phyloP scores from a whole-genome alignment of 139 green algal species.

The Eudorina sp. region DNA sequence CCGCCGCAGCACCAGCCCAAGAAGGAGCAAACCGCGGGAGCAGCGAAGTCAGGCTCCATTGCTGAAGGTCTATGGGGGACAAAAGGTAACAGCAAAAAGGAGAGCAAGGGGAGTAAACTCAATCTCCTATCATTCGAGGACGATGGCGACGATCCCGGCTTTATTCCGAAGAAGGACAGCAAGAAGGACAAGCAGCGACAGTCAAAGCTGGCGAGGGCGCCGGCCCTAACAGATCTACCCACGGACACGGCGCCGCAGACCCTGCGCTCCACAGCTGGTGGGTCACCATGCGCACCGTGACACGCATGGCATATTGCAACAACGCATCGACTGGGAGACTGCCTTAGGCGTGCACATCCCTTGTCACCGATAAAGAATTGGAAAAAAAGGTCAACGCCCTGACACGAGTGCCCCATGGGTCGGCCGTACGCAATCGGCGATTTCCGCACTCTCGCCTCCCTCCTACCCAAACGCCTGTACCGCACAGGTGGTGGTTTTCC shows the following conservation, averaged over 20 bases:
- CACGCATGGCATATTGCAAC: too few species aligned
- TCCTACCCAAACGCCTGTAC: too few species aligned
- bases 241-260: not conserved
- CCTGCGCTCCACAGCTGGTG: constrained; percentile 14
- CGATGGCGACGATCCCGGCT: constrained; percentile 46
- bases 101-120: constrained; percentile 49
- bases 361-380: too few species aligned
- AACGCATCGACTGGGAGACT: too few species aligned
- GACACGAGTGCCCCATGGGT: too few species aligned
- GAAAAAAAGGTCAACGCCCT: too few species aligned
- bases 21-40: not conserved
- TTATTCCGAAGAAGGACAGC: constrained; percentile 18
- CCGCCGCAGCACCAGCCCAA: constrained; percentile 30
- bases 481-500: too few species aligned
- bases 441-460: too few species aligned
- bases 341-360: too few species aligned
- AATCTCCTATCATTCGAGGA: constrained; percentile 64
- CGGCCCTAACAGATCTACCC: constrained; percentile 12
- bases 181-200: constrained; percentile 46
- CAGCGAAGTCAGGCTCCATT: not conserved
- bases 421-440: too few species aligned
- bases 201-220: constrained; percentile 24
- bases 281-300: too few species aligned
- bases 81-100: constrained; percentile 20
- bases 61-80: not conserved